Conservation (phyloP, 2,329 filamentous ascomycete genomes). For the Whalleya microplaca region DNA sequence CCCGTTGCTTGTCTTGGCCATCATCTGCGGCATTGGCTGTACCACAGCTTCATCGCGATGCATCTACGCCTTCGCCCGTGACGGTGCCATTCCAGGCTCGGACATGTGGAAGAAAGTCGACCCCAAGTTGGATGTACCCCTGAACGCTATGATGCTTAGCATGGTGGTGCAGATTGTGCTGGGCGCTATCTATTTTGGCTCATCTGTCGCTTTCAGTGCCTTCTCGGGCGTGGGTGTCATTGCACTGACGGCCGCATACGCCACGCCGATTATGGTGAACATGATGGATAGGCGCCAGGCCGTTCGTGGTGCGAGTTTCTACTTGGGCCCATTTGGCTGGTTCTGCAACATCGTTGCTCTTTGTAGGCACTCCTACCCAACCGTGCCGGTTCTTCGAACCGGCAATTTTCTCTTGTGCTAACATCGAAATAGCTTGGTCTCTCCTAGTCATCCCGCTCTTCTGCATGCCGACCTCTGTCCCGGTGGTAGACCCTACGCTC, state of each 20-base stretch:
- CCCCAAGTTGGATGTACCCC: slow-evolving; percentile 63
- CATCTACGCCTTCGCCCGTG: slow-evolving; percentile 71
- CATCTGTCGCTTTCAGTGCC: slow-evolving; percentile 70
- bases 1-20: slow-evolving; percentile 66
- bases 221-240: slow-evolving; percentile 74
- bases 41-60: slow-evolving; percentile 70
- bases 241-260: slow-evolving; percentile 70
- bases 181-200: slow-evolving; percentile 71
- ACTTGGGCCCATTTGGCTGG: slow-evolving; percentile 63
- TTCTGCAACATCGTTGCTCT: slow-evolving; percentile 68
- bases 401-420: slow-evolving; percentile 27
- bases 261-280: slow-evolving; percentile 67
- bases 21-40: slow-evolving; percentile 71
- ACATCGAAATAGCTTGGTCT: slow-evolving; percentile 60
- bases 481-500: slow-evolving; percentile 54
- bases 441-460: slow-evolving; percentile 72
- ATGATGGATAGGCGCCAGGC: slow-evolving; percentile 63
- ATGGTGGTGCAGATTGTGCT: slow-evolving; percentile 68
- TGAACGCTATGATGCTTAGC: slow-evolving; percentile 74
- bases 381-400: not conserved
- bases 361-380: slow-evolving; percentile 46
- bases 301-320: slow-evolving; percentile 60
- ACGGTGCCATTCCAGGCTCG: slow-evolving; percentile 69
- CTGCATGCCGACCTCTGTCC: slow-evolving; percentile 71
- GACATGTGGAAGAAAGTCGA: slow-evolving; percentile 65